Percentiles rank a stretch among this genome's conserved stretches.
Evolutionary conservation across 1,284 basidiomycete species (phyloP).

Genomic region (Ceratobasidium sp.): DNA sequence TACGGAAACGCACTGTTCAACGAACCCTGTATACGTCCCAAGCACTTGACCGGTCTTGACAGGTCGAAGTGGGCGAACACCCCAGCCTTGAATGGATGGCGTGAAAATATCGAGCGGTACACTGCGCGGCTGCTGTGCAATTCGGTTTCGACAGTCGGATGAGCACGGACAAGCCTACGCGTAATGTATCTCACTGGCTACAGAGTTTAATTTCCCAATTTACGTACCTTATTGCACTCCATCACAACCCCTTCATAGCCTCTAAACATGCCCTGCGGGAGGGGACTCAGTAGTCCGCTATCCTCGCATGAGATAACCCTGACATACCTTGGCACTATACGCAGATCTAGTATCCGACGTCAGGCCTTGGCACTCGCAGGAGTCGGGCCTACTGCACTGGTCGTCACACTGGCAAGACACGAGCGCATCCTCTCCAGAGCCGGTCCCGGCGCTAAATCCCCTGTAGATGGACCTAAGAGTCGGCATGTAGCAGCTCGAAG

Average conservation of each 20-base stretch:
- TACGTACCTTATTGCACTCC: constrained; percentile 46
- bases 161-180: constrained; percentile 43
- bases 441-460: neutral
- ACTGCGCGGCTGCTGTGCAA: constrained; percentile 42
- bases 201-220: too few species aligned
- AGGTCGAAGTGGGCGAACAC: constrained; percentile 19
- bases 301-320: neutral
- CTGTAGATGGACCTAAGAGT: neutral
- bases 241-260: constrained; percentile 43
- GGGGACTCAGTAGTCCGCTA: neutral
- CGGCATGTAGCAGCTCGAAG: neutral
- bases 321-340: constrained; percentile 34
- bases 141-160: constrained; percentile 43
- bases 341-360: constrained; percentile 39
- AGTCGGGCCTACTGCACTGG: constrained; percentile 23
- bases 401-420: neutral
- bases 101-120: constrained; percentile 47
- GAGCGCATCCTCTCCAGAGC: neutral
- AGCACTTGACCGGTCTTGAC: constrained; percentile 45
- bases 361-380: constrained; percentile 36
- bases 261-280: constrained; percentile 38
- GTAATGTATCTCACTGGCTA: neutral
- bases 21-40: constrained; percentile 46
- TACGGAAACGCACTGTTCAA: neutral
- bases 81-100: constrained; percentile 45